Evolutionary conservation across 164 flowering plant genomes (phyloP).

Genomic region (Magnolia changhungtana): DNA sequence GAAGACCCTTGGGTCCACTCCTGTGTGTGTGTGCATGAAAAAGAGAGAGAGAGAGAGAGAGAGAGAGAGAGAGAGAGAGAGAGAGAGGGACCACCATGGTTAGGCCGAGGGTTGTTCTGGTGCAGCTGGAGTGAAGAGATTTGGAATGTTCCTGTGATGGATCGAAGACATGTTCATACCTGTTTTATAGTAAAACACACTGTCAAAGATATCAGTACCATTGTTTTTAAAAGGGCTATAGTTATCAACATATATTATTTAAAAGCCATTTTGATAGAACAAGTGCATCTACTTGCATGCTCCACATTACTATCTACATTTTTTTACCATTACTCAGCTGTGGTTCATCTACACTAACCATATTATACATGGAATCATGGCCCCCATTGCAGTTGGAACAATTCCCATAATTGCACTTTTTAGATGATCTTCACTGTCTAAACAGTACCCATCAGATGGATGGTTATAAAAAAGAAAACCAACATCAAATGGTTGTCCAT

Average conservation of each 20-base stretch:
- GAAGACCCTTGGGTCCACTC: background rate
- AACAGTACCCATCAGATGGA: no score
- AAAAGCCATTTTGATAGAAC: background rate
- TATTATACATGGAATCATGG: no score
- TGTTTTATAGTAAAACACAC: conserved; percentile 89
- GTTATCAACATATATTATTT: no score
- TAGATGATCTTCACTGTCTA: no score
- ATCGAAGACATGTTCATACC: conserved; percentile 77
- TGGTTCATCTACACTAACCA: background rate
- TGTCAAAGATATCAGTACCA: conserved; percentile 71
- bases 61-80: conserved; percentile 19
- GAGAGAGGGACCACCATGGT: conserved; percentile 63
- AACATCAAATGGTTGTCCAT: no score
- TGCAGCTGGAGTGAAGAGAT: conserved; percentile 18
- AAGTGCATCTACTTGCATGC: background rate
- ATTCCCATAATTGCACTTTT: no score
- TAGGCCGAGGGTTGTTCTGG: conserved; percentile 60
- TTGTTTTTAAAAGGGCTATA: background rate
- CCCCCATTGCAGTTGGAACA: no score
- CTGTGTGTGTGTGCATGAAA: conserved; percentile 3
- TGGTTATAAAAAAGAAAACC: no score
- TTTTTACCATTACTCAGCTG: background rate
- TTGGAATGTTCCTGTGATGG: conserved; percentile 29
- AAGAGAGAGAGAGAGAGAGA: conserved; percentile 23
- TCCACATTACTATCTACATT: background rate